Evolutionary conservation across 495 filamentous ascomycete species (phyloP).

Genomic region (Trichoderma erinaceum): DNA sequence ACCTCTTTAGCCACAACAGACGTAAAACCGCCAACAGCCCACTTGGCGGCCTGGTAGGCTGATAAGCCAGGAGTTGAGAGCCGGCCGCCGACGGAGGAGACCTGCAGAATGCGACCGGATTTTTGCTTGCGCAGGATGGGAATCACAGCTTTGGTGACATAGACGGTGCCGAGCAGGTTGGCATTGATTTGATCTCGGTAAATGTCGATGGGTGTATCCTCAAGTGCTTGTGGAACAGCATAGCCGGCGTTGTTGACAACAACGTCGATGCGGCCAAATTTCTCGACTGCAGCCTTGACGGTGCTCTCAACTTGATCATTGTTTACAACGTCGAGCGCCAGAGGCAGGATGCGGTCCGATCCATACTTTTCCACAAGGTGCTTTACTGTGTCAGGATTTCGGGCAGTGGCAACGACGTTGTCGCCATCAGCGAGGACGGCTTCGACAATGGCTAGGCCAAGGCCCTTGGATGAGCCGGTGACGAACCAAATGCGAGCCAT

Average conservation of each 20-base stretch:
- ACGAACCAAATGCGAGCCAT: constrained; percentile 35
- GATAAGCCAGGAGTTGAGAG: constrained; percentile 16
- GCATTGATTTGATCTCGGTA: constrained; percentile 26
- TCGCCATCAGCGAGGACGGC: constrained; percentile 39
- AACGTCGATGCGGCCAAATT: constrained; percentile 21
- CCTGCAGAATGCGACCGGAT: constrained; percentile 31
- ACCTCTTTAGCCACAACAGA: constrained; percentile 22
- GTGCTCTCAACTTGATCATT: constrained; percentile 20
- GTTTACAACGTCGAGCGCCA: constrained; percentile 34
- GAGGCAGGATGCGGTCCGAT: constrained; percentile 14
- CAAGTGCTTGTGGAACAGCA: constrained; percentile 19
- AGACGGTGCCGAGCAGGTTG: constrained; percentile 35
- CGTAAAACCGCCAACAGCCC: constrained; percentile 25
- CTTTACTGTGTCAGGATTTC: constrained; percentile 19
- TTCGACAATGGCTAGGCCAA: constrained; percentile 41
- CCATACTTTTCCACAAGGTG: constrained; percentile 11
- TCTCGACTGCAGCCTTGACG: constrained; percentile 19
- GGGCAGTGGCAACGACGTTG: constrained; percentile 40
- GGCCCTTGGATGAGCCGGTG: constrained; percentile 48
- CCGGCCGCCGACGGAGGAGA: constrained; percentile 23
- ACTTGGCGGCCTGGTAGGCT: constrained; percentile 33
- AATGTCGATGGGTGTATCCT: constrained; percentile 16
- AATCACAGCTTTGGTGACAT: constrained; percentile 28
- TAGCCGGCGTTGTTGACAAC: constrained; percentile 23
- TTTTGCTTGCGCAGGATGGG: constrained; percentile 27